Conservation (phyloP, 2,329 filamentous ascomycete genomes). For the Dothistroma septosporum region DNA sequence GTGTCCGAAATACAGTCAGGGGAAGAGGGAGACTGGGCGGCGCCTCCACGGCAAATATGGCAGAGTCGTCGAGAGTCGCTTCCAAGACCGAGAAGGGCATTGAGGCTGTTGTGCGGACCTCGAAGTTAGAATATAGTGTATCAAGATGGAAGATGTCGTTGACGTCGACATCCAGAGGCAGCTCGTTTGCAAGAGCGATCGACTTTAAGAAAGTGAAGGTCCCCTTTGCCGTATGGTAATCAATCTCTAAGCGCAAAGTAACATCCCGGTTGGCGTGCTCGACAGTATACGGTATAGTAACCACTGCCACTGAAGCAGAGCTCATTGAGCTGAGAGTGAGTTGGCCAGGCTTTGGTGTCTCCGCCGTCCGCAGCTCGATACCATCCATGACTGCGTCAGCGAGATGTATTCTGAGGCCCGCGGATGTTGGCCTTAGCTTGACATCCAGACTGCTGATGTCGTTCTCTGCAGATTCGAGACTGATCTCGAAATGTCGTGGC, state of each 20-base stretch:
- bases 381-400: slow-evolving; percentile 41
- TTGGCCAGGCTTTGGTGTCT: slow-evolving; percentile 18
- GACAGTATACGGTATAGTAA: slow-evolving; percentile 76
- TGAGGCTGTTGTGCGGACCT: slow-evolving; percentile 72
- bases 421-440: slow-evolving; percentile 56
- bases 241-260: slow-evolving; percentile 60
- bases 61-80: slow-evolving; percentile 66
- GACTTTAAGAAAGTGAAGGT: slow-evolving; percentile 52
- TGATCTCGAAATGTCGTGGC: slow-evolving; percentile 71
- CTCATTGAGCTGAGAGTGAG: slow-evolving; percentile 21
- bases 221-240: slow-evolving; percentile 27
- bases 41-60: slow-evolving; percentile 63
- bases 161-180: slow-evolving; percentile 91
- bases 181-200: slow-evolving; percentile 63
- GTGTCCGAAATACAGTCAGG: slow-evolving; percentile 69
- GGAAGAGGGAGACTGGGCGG: slow-evolving; percentile 40
- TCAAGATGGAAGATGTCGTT: slow-evolving; percentile 89
- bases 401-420: slow-evolving; percentile 55
- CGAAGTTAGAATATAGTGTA: slow-evolving; percentile 82
- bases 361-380: slow-evolving; percentile 10
- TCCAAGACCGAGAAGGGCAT: slow-evolving; percentile 71
- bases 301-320: slow-evolving; percentile 47
- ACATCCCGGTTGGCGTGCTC: slow-evolving; percentile 72
- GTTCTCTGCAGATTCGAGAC: slow-evolving; percentile 72
- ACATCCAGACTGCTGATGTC: slow-evolving; percentile 49